Evolutionary conservation across 2,329 filamentous ascomycete species (phyloP).

Genomic region (Aspergillus fischeri): DNA sequence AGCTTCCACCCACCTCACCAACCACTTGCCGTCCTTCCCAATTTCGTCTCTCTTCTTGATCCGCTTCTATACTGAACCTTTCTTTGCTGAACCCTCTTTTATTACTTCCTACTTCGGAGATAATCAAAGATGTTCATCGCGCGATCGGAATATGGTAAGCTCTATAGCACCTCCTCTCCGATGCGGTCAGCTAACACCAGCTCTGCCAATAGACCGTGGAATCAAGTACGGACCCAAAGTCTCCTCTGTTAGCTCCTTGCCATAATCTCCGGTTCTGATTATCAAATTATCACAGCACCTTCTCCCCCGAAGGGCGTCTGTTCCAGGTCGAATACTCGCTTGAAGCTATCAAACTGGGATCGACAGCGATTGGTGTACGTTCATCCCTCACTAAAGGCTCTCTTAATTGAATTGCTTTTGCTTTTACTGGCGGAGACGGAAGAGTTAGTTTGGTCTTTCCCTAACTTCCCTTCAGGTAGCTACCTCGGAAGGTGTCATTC

Average conservation of each 20-base stretch:
- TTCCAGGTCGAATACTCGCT: slow-evolving; percentile 99
- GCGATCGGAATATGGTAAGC: slow-evolving; percentile 98
- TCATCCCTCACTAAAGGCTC: slow-evolving; percentile 1
- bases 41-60: neutral
- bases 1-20: slow-evolving; percentile 16
- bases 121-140: slow-evolving; percentile 91
- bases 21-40: neutral
- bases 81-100: neutral
- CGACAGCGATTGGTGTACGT: slow-evolving; percentile 87
- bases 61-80: neutral
- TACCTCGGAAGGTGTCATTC: slow-evolving; percentile 89
- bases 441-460: neutral
- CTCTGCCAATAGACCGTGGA: slow-evolving; percentile 68
- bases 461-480: slow-evolving; percentile 56
- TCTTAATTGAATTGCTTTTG: neutral
- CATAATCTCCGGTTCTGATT: slow-evolving; percentile 19
- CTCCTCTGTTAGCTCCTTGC: slow-evolving; percentile 2
- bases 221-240: slow-evolving; percentile 70
- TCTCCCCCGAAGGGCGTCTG: slow-evolving; percentile 97
- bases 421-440: neutral
- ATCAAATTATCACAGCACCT: slow-evolving; percentile 63
- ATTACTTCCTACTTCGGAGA: slow-evolving; percentile 17
- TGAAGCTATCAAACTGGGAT: slow-evolving; percentile 99
- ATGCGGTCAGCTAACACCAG: slow-evolving; percentile 33
- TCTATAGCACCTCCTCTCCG: slow-evolving; percentile 22